A percentile compares a stretch with the other conserved stretches of the same genome.
These are phyloP conservation scores for Sclerotinia sclerotiorum DNA, from an alignment of 2,329 filamentous ascomycete species.

Conservation along the genomic window DNA sequence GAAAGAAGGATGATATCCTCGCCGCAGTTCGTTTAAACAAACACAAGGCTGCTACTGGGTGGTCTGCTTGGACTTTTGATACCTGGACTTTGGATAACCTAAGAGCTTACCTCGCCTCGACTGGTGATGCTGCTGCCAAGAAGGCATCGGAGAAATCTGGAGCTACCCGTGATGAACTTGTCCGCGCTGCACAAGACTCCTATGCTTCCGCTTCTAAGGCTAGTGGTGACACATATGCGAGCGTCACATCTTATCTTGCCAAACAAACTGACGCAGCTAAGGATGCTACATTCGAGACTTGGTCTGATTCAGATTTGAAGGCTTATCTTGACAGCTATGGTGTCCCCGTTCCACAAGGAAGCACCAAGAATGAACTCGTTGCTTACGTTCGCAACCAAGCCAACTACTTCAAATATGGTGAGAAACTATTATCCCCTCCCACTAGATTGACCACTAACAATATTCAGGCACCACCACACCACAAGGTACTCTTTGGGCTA, in stretches of 20 bases:
- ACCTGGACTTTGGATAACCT: slow-evolving; percentile 72
- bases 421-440: background rate
- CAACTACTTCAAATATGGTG: slow-evolving; percentile 74
- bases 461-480: slow-evolving; percentile 55
- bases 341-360: slow-evolving; percentile 45
- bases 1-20: slow-evolving; percentile 70
- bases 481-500: slow-evolving; percentile 63
- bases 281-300: slow-evolving; percentile 66
- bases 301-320: slow-evolving; percentile 66
- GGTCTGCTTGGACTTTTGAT: slow-evolving; percentile 76
- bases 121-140: slow-evolving; percentile 56
- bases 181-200: slow-evolving; percentile 61
- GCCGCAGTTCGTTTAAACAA: slow-evolving; percentile 71
- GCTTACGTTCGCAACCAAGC: slow-evolving; percentile 70
- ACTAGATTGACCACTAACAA: slow-evolving; percentile 1
- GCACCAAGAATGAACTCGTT: slow-evolving; percentile 61
- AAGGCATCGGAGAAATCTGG: slow-evolving; percentile 62
- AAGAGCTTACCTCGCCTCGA: slow-evolving; percentile 54
- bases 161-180: slow-evolving; percentile 70
- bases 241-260: slow-evolving; percentile 69
- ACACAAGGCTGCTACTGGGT: slow-evolving; percentile 67
- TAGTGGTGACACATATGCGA: slow-evolving; percentile 60
- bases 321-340: slow-evolving; percentile 78
- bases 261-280: slow-evolving; percentile 66
- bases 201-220: slow-evolving; percentile 60